Base-by-base conservation (phyloP, 139 green algal species). In the Ettlia oleoabundans region DNA sequence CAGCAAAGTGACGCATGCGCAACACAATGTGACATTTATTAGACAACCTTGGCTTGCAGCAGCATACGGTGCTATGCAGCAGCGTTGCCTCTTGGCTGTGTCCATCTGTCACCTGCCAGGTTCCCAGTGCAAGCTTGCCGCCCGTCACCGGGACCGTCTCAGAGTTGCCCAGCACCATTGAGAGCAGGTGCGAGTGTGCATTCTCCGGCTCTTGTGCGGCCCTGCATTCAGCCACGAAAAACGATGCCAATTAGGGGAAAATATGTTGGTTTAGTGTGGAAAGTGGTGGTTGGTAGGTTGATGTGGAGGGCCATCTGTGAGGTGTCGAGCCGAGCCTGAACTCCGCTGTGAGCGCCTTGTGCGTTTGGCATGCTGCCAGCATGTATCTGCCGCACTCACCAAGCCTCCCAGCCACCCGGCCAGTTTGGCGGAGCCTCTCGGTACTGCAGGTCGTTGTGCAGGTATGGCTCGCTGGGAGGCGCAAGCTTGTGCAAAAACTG, bases 371-470 rank as follows among this genome's bases (percentile, higher is more conserved):
- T 32, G n/a, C 13, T 43, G 32, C 32, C 32, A 15, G 13, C 7
- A 4, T 7, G 2, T 2, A 3, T n/a, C n/a, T n/a, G n/a, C n/a
- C n/a, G 3, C 30, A 30, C 75, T 74, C 63, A 82, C 88, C 91
- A 94, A 35, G 86, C 89, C 78, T 90, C 83, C 76, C 83, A 84
- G 55, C 86, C 86, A 7, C 91, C 89, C 3, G 84, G 86, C 91
- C 91, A 93, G 76, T 78, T 78, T 38, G 74, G 65, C 21, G 93
- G 93, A 0, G 89, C 90, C 37, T 93, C 86, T 4, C 93, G 69
- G 43, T 94, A 76, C 79, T 97, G 91, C 21, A 96, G 76, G 82
- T 96, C 93, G 85, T 96, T 97, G 91, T 97, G 93, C 33, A 97
- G 83, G 86, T 96, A 97, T 2, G 91, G 89, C 30, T 92, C 84